phyloP scores from a whole-genome alignment of 2,329 filamentous ascomycete genomes.

The Fonsecaea pedrosoi region DNA sequence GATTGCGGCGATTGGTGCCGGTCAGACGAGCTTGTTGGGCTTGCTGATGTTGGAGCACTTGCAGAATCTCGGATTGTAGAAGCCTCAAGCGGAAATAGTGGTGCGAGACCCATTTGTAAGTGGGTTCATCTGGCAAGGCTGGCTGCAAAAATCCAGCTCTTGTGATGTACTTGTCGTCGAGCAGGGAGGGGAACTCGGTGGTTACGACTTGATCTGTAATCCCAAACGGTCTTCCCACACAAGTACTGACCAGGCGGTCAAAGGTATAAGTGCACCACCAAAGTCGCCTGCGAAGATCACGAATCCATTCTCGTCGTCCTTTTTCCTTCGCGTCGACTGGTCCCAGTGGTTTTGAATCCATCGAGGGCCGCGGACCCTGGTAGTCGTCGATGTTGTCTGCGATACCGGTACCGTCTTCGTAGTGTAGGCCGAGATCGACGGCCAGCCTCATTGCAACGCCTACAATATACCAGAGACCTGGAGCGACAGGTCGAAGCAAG shows the following conservation, averaged over 20 bases:
- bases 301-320: constrained; percentile 77
- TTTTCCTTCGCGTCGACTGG: constrained; percentile 62
- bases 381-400: constrained; percentile 51
- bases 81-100: constrained; percentile 91
- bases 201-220: constrained; percentile 97
- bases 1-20: constrained; percentile 69
- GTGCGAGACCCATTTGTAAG: constrained; percentile 88
- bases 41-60: constrained; percentile 91
- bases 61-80: constrained; percentile 91
- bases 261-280: constrained; percentile 99
- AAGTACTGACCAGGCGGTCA: constrained; percentile 92
- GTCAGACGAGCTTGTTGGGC: constrained; percentile 75
- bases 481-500: constrained; percentile 85
- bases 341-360: constrained; percentile 39
- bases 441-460: constrained; percentile 90
- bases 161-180: constrained; percentile 90
- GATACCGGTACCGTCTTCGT: constrained; percentile 80
- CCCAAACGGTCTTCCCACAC: constrained; percentile 89
- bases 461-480: constrained; percentile 96
- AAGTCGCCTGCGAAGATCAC: constrained; percentile 82
- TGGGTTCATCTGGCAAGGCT: constrained; percentile 67
- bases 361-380: constrained; percentile 2
- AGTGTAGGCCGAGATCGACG: constrained; percentile 89
- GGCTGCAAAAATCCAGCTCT: constrained; percentile 73
- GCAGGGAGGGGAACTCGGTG: constrained; percentile 86